Evolutionary conservation across 352 stramenopile genomes (phyloP), one percentile per base, ranked within the genome.

Genomic region (Albugo laibachii): DNA sequence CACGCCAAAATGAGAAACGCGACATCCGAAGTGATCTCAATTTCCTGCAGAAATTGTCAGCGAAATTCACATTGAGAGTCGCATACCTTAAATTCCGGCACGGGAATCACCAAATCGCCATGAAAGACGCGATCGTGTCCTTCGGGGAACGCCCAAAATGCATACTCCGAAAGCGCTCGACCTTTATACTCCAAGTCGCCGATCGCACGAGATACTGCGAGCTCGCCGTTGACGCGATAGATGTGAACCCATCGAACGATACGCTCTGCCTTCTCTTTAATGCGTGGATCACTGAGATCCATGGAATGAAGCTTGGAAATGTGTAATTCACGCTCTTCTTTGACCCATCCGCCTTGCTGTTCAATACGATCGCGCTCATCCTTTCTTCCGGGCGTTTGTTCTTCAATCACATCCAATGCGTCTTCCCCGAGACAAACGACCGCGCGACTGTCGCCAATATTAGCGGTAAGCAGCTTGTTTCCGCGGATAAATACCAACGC

Each of bases 101-200:
- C 57, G 13, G 73, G 71, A 35, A 91, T 88, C 10, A 94, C 69
- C 24, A 95, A 65, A 57, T 94, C 78, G 19, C 82, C 79, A 45
- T 73, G 68, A 47, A 92, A 88, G 2, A 80, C 46, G 18, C 78
- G 64, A 37, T 80, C 61, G 49, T 92, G 78, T 27, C 86, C 73
- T 18, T 88, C 73, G 0, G 79, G 79, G 47, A 80, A 92, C 8
- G 69, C 69, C 79, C 79, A 92, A 39, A 78, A 83, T 53, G 81
- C 64, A 51, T 88, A 92, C 13, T 79, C 75, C 1, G 62, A 66
- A 15, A 87, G 59, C 13, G 69, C 59, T 21, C 69, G 63, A 2
- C 71, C 71, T 55, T 96, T 96, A 56, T 95, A 96, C 41, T 89
- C 76, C 50, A 92, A 83, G 54, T 96, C 85, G 21, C 85, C 85